Evolutionary conservation across 768 basidiomycete species (phyloP), one percentile per base, ranked within the genome.

Genomic region (Kondoa malvinella): DNA sequence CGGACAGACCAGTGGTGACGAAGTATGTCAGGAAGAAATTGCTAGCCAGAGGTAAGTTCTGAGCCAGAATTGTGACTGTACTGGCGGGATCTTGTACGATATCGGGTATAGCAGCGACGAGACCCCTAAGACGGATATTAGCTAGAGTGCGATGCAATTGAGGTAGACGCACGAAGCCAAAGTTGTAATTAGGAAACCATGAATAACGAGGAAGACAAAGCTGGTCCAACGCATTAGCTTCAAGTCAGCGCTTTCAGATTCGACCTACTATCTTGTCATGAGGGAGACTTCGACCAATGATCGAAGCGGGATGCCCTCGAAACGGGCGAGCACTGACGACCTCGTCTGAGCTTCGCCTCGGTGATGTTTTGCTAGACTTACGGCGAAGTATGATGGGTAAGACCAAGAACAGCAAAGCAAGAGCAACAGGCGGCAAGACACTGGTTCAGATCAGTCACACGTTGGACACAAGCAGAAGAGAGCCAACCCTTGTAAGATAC

Each of bases 21-120:
- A 91, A 81, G 74, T 87, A 91, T 8, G 89, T 90, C 65, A 92
- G 79, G 85, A 92, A 94, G 83, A 92, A 92, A 63, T 84, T 91
- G 26, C 61, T 63, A 0, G 89, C 86, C 69, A 81, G 77, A 0
- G 94, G 94, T 61, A 97, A 79, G 59, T 92, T 84, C 25, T 77
- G 74, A 0, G 94, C 90, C 62, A 97, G 79, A 25, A 87, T 79
- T 0, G 76, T 81, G 0, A 92, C 86, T 30, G 87, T 78, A 0
- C 83, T 83, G 0, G 81, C 79, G 0, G 91, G 91, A 76, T 88
- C 82, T 65, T 84, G 77, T 26, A 83, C 76, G 73, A 95, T 84
- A 56, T 63, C 12, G 17, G 12, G 88, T 89, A 67, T 91, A 78
- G 72, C 81, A 2, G 85, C 81, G 67, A 91, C 80, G 71, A 99